phyloP scores from a whole-genome alignment of 2,329 filamentous ascomycete genomes.

The Pseudogymnoascus sp. region DNA sequence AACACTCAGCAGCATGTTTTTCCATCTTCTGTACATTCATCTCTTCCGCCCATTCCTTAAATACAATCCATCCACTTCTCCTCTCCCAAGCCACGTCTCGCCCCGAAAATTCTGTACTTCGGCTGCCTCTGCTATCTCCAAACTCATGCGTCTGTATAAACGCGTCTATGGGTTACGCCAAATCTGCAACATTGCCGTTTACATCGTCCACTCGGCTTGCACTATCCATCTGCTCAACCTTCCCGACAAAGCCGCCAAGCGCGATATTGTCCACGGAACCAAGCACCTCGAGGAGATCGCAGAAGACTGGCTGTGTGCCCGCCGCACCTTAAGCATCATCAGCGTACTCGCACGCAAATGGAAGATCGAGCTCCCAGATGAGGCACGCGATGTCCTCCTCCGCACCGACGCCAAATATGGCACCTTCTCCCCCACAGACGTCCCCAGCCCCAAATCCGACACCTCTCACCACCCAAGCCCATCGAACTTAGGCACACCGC shows the following conservation, averaged over 20 bases:
- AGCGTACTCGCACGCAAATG: constrained; percentile 82
- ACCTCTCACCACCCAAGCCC: constrained; percentile 2
- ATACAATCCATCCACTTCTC: constrained; percentile 74
- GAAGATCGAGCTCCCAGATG: constrained; percentile 78
- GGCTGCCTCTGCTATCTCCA: constrained; percentile 82
- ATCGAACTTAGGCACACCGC: background rate
- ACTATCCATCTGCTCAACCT: constrained; percentile 91
- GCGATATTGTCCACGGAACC: constrained; percentile 84
- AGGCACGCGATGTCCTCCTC: constrained; percentile 68
- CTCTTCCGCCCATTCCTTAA: constrained; percentile 93
- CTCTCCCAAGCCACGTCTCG: constrained; percentile 78
- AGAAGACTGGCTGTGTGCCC: constrained; percentile 86
- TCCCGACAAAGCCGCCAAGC: constrained; percentile 80
- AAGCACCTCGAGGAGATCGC: constrained; percentile 93
- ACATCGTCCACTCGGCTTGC: constrained; percentile 89
- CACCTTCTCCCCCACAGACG: constrained; percentile 45
- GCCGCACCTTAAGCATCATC: constrained; percentile 76
- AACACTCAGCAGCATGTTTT: constrained; percentile 71
- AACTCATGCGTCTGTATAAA: constrained; percentile 90
- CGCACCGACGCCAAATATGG: constrained; percentile 77
- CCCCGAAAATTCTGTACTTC: constrained; percentile 86
- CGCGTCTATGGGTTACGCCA: constrained; percentile 84
- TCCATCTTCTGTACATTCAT: constrained; percentile 90
- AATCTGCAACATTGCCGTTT: constrained; percentile 94
- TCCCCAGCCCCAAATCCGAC: constrained; percentile 26